Percentiles rank a stretch among this genome's conserved stretches.
Evolutionary conservation across 495 filamentous ascomycete species (phyloP).

Genomic region (Podospora didyma): DNA sequence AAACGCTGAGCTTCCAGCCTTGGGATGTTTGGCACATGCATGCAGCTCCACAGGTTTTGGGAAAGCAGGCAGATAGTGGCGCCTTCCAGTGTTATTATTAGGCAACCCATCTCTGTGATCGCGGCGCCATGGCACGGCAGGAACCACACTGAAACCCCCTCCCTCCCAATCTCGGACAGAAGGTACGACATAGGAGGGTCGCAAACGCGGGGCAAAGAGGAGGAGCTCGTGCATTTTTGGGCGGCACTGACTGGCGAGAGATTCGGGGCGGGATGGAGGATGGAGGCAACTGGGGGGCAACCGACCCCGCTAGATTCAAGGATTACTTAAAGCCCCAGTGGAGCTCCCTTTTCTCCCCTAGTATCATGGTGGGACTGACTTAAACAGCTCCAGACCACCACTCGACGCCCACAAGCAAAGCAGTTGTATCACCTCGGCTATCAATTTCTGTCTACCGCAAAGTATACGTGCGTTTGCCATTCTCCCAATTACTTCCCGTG

Average conservation of each 20-base stretch:
- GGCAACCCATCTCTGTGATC: too few relatives aligned
- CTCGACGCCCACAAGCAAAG: background rate
- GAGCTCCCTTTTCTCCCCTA: background rate
- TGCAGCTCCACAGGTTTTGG: too few relatives aligned
- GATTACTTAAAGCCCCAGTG: background rate
- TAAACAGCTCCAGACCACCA: background rate
- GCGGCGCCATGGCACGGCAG: too few relatives aligned
- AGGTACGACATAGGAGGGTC: too few relatives aligned
- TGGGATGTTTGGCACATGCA: too few relatives aligned
- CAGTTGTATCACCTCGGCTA: background rate
- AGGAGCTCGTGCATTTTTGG: background rate
- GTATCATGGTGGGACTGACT: background rate
- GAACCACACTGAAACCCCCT: too few relatives aligned
- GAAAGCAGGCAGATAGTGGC: too few relatives aligned
- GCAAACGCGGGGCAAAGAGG: slow-evolving; percentile 8
- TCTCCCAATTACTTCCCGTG: slow-evolving; percentile 1
- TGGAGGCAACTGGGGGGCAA: too few relatives aligned
- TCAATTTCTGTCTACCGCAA: background rate
- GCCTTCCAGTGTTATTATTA: too few relatives aligned
- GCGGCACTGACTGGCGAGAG: background rate
- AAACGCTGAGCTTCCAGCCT: too few relatives aligned
- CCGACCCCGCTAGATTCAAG: background rate
- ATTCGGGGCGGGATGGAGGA: background rate
- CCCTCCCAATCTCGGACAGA: too few relatives aligned
- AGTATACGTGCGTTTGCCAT: background rate